Evolutionary conservation across 352 stramenopile genomes (phyloP).

Genomic region (Blastocystis sp.): DNA sequence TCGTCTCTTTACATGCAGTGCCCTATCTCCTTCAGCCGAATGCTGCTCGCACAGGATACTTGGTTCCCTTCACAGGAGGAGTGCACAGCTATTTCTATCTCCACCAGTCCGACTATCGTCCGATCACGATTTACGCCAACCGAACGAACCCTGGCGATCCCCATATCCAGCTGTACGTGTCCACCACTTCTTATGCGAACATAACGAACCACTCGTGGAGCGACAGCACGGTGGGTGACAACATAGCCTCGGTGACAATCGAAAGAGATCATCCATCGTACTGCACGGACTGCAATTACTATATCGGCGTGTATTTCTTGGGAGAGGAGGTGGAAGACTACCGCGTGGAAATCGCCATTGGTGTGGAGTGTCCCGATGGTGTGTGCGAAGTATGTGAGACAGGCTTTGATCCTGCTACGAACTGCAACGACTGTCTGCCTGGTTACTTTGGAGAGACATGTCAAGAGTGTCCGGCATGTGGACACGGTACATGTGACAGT

Average conservation of each 20-base stretch:
- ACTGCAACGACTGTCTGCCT: constrained; percentile 75
- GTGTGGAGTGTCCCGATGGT: background rate
- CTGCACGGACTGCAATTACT: constrained; percentile 33
- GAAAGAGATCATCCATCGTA: background rate
- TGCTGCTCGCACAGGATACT: background rate
- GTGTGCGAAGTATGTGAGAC: background rate
- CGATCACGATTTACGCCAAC: background rate
- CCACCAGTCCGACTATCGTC: constrained; percentile 19
- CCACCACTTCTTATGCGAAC: background rate
- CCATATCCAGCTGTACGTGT: background rate
- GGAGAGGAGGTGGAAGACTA: background rate
- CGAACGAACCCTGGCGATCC: background rate
- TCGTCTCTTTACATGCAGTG: background rate
- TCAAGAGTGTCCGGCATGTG: constrained; percentile 73
- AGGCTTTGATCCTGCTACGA: constrained; percentile 74
- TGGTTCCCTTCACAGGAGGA: background rate
- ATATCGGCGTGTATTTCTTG: background rate
- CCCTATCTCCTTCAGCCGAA: constrained; percentile 2
- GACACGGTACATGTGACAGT: constrained; percentile 78
- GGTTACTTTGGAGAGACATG: constrained; percentile 73
- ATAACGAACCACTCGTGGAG: constrained; percentile 5
- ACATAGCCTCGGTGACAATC: background rate
- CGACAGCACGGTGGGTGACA: background rate
- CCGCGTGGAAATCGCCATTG: background rate
- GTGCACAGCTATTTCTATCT: constrained; percentile 4